Conservation (phyloP, 2,329 filamentous ascomycete species). For the Hymenoscyphus fructigenus region DNA sequence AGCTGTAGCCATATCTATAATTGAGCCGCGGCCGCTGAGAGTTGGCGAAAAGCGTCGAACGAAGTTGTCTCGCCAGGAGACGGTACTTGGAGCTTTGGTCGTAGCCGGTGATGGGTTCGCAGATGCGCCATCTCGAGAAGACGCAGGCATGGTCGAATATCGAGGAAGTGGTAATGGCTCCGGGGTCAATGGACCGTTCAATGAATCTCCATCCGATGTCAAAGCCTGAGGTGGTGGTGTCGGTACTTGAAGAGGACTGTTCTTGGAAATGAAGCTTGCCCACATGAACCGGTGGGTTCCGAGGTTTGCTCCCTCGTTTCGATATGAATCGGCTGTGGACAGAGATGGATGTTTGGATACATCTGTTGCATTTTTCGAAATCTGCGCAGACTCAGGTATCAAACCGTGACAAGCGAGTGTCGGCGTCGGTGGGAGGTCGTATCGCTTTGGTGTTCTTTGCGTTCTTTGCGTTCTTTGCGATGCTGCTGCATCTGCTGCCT, state of each 20-base stretch:
- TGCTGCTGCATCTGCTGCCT: too few relatives aligned
- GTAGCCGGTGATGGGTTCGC: slow-evolving; percentile 10
- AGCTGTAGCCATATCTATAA: slow-evolving; percentile 27
- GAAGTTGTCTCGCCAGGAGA: slow-evolving; percentile 26
- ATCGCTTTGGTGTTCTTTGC: slow-evolving; percentile 13
- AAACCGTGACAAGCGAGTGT: slow-evolving; percentile 30
- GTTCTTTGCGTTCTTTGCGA: too few relatives aligned
- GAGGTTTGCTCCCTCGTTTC: slow-evolving; percentile 6
- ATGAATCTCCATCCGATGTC: slow-evolving; percentile 25
- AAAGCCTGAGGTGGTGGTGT: slow-evolving; percentile 25
- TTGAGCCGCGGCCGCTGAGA: slow-evolving; percentile 19
- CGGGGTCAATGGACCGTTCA: slow-evolving; percentile 22
- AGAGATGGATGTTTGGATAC: slow-evolving; percentile 20
- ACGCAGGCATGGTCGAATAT: slow-evolving; percentile 12
- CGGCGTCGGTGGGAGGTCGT: slow-evolving; percentile 29
- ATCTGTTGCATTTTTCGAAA: slow-evolving; percentile 12
- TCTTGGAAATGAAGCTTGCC: slow-evolving; percentile 28
- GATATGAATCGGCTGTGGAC: slow-evolving; percentile 22
- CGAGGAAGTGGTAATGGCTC: slow-evolving; percentile 17
- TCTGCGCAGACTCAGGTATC: slow-evolving; percentile 26
- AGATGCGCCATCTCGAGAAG: background rate
- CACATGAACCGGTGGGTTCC: slow-evolving; percentile 34
- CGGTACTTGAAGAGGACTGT: slow-evolving; percentile 11
- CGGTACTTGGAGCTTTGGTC: slow-evolving; percentile 19
- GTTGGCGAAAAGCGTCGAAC: slow-evolving; percentile 24